Evolutionary conservation across 1,284 basidiomycete species (phyloP), one percentile per base, ranked within the genome.

Genomic region (Sanghuangporus weigelae): DNA sequence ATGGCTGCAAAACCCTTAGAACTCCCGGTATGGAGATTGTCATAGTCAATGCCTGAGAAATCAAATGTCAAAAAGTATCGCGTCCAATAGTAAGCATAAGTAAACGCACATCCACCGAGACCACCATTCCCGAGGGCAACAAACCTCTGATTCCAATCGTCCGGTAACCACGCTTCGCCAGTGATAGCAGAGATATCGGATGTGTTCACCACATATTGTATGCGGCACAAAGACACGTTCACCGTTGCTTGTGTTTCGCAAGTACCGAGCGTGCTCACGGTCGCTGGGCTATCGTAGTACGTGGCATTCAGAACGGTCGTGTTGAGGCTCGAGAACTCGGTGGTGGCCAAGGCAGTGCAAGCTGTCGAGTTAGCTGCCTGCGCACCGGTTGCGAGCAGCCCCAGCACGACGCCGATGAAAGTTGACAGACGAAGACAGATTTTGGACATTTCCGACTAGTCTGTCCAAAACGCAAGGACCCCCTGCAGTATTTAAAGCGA

Each of bases 21-120:
- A 8, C 69, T 50, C 7, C 70, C 69, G 26, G 71, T 70, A 55
- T 67, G 64, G 5, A 74, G 64, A 16, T 68, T 63, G 3, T 23
- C 31, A 50, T 73, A 74, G 38, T 68, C 64, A 39, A 73, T 71
- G 53, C 71, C 73, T 74, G 57, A 23, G 31, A 58, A 38, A 16
- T 7, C 7, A n/a, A 31, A 31, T 7, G 16, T 21, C 8, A 3
- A 8, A 26, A 19, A 21, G 39, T 46, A 59, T 10, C 2, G n/a
- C 19, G 21, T 4, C 12, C 23, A 31, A 3, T 8, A 42, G 40
- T 19, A 46, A 11, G 26, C 10, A 26, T 39, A 58, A 10, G 1
- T n/a, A 21, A 16, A 66, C 64, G 14, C 44, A 66, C 64, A 63
- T 38, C 64, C 64, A 7, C 60, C 60, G 12, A 66, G 57, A 7